phyloP scores from a whole-genome alignment of 495 filamentous ascomycete genomes.

The Penicillium diatomitis region DNA sequence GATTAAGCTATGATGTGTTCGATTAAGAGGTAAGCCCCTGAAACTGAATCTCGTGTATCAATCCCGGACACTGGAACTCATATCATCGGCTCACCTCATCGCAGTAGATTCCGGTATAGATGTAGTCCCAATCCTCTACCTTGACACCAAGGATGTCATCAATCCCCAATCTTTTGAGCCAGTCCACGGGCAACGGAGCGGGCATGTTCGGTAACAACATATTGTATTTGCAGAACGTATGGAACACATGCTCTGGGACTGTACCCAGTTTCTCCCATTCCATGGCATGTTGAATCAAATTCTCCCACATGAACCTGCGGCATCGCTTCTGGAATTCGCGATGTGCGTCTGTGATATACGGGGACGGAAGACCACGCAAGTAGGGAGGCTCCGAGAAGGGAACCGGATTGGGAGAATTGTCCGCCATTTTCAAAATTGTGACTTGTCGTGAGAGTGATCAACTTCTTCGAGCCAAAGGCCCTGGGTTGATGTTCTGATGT shows the following conservation, averaged over 20 bases:
- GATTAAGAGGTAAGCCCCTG: background rate
- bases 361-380: constrained; percentile 57
- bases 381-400: constrained; percentile 71
- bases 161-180: constrained; percentile 57
- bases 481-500: no score
- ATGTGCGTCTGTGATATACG: constrained; percentile 57
- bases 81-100: constrained; percentile 43
- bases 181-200: constrained; percentile 56
- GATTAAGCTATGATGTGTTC: constrained; percentile 37
- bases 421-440: constrained; percentile 17
- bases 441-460: no score
- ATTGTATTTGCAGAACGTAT: constrained; percentile 49
- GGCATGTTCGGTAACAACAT: constrained; percentile 59
- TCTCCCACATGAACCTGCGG: constrained; percentile 50
- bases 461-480: no score
- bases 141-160: constrained; percentile 57
- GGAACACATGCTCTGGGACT: constrained; percentile 53
- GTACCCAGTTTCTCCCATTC: constrained; percentile 58
- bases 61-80: background rate
- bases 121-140: constrained; percentile 67
- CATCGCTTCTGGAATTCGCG: constrained; percentile 57
- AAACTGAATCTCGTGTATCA: background rate
- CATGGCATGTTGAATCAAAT: constrained; percentile 50
- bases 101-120: constrained; percentile 57
- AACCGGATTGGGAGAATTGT: constrained; percentile 32